Percentiles rank a stretch among this genome's conserved stretches.
Conservation (phyloP, 1,284 basidiomycete species). For the Boletellus sp. region DNA sequence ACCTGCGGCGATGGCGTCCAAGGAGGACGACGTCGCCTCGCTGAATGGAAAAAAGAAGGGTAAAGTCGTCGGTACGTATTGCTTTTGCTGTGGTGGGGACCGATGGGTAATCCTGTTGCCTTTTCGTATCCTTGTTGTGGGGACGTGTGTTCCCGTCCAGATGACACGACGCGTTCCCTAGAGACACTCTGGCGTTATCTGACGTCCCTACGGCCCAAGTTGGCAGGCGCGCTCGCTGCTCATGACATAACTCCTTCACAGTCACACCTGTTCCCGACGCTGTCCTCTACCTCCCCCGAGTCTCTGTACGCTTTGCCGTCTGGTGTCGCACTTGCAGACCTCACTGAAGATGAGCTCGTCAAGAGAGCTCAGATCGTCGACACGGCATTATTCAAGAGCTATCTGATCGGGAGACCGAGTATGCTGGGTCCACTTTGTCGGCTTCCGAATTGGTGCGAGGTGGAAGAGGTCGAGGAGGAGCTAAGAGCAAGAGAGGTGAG, state of each 20-base stretch:
- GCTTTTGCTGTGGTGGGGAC: background rate
- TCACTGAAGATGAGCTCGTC: constrained; percentile 78
- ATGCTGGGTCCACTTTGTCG: constrained; percentile 88
- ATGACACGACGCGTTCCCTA: constrained; percentile 59
- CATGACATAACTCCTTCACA: constrained; percentile 70
- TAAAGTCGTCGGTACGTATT: constrained; percentile 31
- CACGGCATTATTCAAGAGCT: constrained; percentile 93
- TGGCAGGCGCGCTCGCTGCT: constrained; percentile 68
- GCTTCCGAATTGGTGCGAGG: constrained; percentile 95
- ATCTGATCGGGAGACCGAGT: constrained; percentile 79
- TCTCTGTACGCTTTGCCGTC: constrained; percentile 72
- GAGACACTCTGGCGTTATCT: constrained; percentile 73
- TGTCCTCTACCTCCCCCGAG: constrained; percentile 66
- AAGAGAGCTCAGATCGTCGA: constrained; percentile 92
- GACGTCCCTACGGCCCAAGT: constrained; percentile 82
- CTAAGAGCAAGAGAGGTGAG: constrained; percentile 76
- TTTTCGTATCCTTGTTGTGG: background rate
- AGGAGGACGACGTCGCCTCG: constrained; percentile 63
- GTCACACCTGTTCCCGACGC: constrained; percentile 57
- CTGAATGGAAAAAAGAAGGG: constrained; percentile 41
- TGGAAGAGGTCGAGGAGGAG: constrained; percentile 90
- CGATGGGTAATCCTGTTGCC: background rate
- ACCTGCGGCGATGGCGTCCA: constrained; percentile 34
- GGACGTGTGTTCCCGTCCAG: constrained; percentile 31
- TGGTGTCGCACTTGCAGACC: constrained; percentile 61